Base-by-base conservation (phyloP, 768 basidiomycete species). In the Tremella fuciformis region DNA sequence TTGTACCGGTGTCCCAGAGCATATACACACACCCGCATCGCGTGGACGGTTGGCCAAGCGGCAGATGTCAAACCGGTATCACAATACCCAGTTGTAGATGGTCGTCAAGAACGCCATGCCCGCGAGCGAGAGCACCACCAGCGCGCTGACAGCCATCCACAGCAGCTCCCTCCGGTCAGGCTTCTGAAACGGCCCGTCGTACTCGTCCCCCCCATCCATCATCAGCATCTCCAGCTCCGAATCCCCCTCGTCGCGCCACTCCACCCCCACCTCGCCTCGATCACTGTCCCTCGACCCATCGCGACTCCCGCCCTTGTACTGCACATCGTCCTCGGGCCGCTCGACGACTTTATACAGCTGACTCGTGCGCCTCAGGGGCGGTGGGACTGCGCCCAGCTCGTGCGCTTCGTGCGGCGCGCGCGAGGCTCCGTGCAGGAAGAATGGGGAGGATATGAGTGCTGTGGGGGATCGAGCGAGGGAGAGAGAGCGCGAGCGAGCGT, bases 51-150 rank as follows among this genome's bases (percentile, higher is more conserved):
- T n/a, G n/a, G n/a, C n/a, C n/a, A n/a, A n/a, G n/a, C n/a, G n/a
- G n/a, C n/a, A n/a, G n/a, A n/a, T n/a, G n/a, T n/a, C n/a, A n/a
- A n/a, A n/a, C n/a, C n/a, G n/a, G 25, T 29, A 8, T 50, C 49
- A 74, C 16, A 74, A 53, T 2, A 73, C 69, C 72, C 72, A 74
- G 38, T 74, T 68, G 52, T 69, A 74, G 11, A 74, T 62, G 2
- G 72, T 74, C 13, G 72, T 71, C 39, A 66, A 57, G n/a, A 68
- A 66, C 24, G 72, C 72, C 16, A 68, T 64, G 2, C 69, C 42
- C 4, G 69, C 65, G 50, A 74, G 34, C 3, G 69, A 38, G 8
- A 55, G 15, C 18, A 74, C 72, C 13, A 56, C 62, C 2, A 51
- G 58, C 9, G 64, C 21, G 52, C 62, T 65, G 7, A 65, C 16